Evolutionary conservation across 805 yeast species (phyloP), one percentile per base, ranked within the genome.

Genomic region (Barnettozyma populi): DNA sequence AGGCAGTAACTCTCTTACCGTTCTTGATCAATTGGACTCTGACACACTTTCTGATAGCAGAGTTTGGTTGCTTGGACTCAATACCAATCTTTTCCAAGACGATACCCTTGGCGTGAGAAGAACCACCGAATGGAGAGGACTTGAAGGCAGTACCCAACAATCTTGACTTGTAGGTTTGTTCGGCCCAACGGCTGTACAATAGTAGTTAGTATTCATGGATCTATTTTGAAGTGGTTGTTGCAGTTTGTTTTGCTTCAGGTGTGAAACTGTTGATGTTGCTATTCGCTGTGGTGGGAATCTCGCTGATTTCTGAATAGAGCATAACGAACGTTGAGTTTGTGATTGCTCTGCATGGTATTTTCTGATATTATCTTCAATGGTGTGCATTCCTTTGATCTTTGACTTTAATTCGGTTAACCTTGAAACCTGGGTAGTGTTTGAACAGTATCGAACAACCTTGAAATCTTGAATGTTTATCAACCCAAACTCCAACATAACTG

Each of bases 11-110:
- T 81, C 88, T 92, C 86, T 92, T 94, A 82, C 99, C 98, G 88
- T 94, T 94, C 88, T 94, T 94, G 84, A 94, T 92, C 72, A 94
- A 86, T 82, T 94, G 98, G 60, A 94, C 99, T 86, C 98, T 90
- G 76, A 94, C 99, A 87, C 99, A 95, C 86, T 94, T 94, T 87
- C 99, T 94, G 73, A 94, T 92, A 79, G 99, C 99, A 69, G 99
- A 94, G 95, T 94, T 94, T 78, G 99, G 99, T 83, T 94, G 99
- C 81, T 94, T 94, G 75, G 99, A 95, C 83, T 94, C 98, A 76
- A 94, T 85, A 82, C 99, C 99, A 68, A 92, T 85, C 79, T 94
- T 94, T 83, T 94, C 99, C 73, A 94, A 87, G 62, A 94, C 99
- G 70, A 94, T 94, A 74, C 99, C 99, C 82, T 92, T 92, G 71